Evolutionary conservation across 1,284 basidiomycete species (phyloP).

Genomic region (Malassezia japonica): DNA sequence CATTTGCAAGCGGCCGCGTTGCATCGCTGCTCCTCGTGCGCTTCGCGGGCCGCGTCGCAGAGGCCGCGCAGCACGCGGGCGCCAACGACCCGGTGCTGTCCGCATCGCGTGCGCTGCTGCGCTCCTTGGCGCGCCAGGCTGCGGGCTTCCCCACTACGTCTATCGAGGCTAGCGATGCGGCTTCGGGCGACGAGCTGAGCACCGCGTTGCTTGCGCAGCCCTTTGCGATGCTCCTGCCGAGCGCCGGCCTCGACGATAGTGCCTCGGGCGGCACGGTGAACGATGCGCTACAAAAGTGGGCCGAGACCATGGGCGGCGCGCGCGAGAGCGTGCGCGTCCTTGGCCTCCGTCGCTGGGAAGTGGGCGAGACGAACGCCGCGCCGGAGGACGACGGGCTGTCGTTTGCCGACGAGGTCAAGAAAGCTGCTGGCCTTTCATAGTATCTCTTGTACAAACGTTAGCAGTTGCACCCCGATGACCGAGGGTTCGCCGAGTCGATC

Average conservation of each 20-base stretch:
- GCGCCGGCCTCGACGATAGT: constrained; percentile 18
- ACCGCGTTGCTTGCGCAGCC: constrained; percentile 66
- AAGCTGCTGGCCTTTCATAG: constrained; percentile 33
- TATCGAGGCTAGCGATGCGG: constrained; percentile 50
- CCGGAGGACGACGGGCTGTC: constrained; percentile 14
- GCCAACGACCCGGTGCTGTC: constrained; percentile 17
- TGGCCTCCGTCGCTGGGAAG: constrained; percentile 49
- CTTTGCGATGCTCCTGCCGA: constrained; percentile 60
- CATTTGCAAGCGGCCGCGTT: constrained; percentile 51
- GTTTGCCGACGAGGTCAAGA: constrained; percentile 39
- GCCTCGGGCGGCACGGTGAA: constrained; percentile 52
- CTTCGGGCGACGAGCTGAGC: constrained; percentile 51
- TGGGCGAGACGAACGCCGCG: constrained; percentile 43
- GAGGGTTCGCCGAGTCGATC: constrained; percentile 72
- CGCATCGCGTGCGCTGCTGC: constrained; percentile 56
- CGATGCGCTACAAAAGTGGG: constrained; percentile 63
- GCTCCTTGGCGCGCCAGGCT: constrained; percentile 71
- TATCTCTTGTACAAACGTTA: constrained; percentile 37
- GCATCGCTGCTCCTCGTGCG: constrained; percentile 26
- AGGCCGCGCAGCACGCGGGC: constrained; percentile 11
- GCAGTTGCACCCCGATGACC: constrained; percentile 17
- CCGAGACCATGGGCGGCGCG: constrained; percentile 49
- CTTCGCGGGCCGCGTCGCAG: constrained; percentile 27
- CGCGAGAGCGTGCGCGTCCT: constrained; percentile 40
- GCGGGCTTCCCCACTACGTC: constrained; percentile 70